phyloP scores from a whole-genome alignment of 2,329 filamentous ascomycete genomes.

The Pseudogymnoascus sp. region DNA sequence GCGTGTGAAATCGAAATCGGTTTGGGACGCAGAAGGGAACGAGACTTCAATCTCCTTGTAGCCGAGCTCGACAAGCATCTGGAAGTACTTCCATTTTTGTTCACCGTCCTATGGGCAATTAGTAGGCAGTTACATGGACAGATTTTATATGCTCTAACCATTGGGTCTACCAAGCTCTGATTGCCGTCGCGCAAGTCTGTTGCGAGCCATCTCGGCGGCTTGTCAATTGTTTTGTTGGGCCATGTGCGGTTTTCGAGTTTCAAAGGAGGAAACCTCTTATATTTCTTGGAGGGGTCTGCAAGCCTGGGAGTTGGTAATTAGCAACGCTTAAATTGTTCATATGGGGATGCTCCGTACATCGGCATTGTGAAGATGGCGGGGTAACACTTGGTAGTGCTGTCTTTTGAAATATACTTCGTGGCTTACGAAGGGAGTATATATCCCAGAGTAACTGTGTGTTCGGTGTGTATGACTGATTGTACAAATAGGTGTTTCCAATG shows the following conservation, averaged over 20 bases:
- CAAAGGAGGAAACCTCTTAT: slow-evolving; percentile 61
- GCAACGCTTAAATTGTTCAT: background rate
- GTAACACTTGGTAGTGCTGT: background rate
- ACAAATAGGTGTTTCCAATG: background rate
- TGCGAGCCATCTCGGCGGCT: slow-evolving; percentile 83
- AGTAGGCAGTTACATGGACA: background rate
- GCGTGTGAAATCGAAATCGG: slow-evolving; percentile 91
- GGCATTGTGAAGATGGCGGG: slow-evolving; percentile 10
- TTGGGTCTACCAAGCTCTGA: slow-evolving; percentile 86
- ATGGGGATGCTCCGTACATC: slow-evolving; percentile 7
- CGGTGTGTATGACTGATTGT: background rate
- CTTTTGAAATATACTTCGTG: background rate
- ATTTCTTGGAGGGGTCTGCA: slow-evolving; percentile 69
- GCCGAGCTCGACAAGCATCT: slow-evolving; percentile 84
- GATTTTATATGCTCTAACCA: slow-evolving; percentile 52
- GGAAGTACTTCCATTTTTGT: slow-evolving; percentile 92
- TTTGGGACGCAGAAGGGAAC: slow-evolving; percentile 89
- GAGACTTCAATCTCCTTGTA: slow-evolving; percentile 98
- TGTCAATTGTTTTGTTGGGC: slow-evolving; percentile 53
- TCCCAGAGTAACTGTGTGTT: background rate
- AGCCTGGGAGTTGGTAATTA: slow-evolving; percentile 43
- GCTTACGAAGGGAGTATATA: background rate
- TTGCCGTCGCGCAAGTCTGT: slow-evolving; percentile 89
- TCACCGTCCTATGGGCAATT: slow-evolving; percentile 63
- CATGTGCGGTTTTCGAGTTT: slow-evolving; percentile 43